These are phyloP conservation scores for Ramalina intermedia DNA, from an alignment of 495 filamentous ascomycete genomes.

Conservation along the genomic window DNA sequence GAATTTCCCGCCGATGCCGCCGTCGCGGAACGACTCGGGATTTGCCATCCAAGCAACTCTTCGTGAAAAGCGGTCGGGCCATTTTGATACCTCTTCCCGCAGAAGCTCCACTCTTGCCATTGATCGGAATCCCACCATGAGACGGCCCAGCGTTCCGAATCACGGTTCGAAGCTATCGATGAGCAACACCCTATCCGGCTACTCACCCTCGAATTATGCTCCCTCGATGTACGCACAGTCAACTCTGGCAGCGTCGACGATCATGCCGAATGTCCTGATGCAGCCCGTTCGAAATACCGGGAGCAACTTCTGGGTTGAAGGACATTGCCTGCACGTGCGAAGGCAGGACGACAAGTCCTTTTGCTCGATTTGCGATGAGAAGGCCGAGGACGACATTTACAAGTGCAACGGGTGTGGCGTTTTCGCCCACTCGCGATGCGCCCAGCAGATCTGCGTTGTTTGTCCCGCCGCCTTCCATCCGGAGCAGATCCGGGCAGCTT, in stretches of 20 bases:
- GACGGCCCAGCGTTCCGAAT: slow-evolving; percentile 73
- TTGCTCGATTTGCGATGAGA: slow-evolving; percentile 83
- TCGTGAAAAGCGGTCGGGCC: slow-evolving; percentile 85
- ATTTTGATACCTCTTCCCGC: slow-evolving; percentile 73
- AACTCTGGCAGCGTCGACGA: slow-evolving; percentile 92
- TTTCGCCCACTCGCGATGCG: slow-evolving; percentile 65
- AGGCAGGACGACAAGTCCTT: slow-evolving; percentile 49
- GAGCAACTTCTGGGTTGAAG: slow-evolving; percentile 81
- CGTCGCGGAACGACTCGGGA: slow-evolving; percentile 80
- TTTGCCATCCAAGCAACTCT: slow-evolving; percentile 73
- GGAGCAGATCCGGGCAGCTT: slow-evolving; percentile 82
- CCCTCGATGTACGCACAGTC: slow-evolving; percentile 93
- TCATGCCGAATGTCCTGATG: slow-evolving; percentile 80
- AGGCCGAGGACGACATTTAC: slow-evolving; percentile 79
- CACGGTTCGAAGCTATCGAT: slow-evolving; percentile 68
- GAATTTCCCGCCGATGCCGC: slow-evolving; percentile 60
- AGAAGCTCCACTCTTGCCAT: slow-evolving; percentile 85
- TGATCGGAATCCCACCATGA: slow-evolving; percentile 49
- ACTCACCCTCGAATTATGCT: slow-evolving; percentile 70
- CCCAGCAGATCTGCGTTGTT: slow-evolving; percentile 66
- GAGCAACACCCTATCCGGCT: slow-evolving; percentile 59
- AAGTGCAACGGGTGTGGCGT: slow-evolving; percentile 68
- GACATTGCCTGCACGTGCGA: slow-evolving; percentile 73
- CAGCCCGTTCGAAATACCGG: slow-evolving; percentile 80
- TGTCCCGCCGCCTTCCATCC: slow-evolving; percentile 83